These are phyloP conservation scores for Xanthoparmelia taractica DNA, from an alignment of 495 filamentous ascomycete genomes.

Conservation along the genomic window DNA sequence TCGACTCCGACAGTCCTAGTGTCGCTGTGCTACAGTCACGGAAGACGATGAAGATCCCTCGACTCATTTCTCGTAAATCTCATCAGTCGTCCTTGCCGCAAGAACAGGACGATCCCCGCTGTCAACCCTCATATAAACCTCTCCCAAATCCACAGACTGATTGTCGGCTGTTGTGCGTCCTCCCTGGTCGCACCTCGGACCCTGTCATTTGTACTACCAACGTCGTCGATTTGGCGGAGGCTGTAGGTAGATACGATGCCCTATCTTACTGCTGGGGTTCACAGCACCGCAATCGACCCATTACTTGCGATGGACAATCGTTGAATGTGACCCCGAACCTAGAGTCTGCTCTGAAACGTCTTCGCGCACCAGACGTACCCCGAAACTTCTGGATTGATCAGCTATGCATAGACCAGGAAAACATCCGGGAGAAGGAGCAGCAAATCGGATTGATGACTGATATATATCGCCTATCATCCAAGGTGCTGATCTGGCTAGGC, in stretches of 20 bases:
- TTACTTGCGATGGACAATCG: neutral
- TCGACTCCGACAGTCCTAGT: too few species aligned
- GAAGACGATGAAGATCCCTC: neutral
- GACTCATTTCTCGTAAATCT: neutral
- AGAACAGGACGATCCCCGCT: neutral
- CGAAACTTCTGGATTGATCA: neutral
- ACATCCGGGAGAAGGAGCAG: neutral
- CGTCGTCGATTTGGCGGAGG: neutral
- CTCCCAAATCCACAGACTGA: neutral
- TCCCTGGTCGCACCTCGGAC: neutral
- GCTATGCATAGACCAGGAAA: neutral
- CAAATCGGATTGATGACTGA: neutral
- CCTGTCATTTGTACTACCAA: neutral
- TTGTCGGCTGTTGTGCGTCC: neutral
- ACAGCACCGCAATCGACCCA: neutral
- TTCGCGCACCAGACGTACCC: neutral
- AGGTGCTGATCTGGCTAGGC: neutral
- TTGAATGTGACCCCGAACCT: neutral
- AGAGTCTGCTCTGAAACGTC: neutral
- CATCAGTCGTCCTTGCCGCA: neutral
- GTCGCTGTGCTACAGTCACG: neutral
- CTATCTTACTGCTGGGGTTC: slow-evolving; percentile 2
- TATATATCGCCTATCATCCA: neutral
- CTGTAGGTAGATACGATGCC: neutral
- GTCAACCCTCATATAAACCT: neutral